Evolutionary conservation across 345 rosid genomes (phyloP), one percentile per base, ranked within the genome.

Genomic region (Cardamine resedifolia): DNA sequence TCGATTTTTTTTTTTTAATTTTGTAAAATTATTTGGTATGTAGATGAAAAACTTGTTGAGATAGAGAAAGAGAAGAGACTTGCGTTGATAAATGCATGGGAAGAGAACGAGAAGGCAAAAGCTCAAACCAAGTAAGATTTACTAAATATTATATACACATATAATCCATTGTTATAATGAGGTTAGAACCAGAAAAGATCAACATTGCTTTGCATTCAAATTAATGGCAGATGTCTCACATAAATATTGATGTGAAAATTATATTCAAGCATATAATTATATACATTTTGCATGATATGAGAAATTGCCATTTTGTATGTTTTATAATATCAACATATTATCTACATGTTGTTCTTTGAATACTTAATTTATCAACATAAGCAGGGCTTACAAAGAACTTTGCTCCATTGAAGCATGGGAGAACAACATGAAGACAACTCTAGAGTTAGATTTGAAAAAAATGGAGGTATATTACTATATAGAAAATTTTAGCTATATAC

Each of bases 81-180:
- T 72, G 88, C 97, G 26, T 81, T 89, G 56, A 71, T 88, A 44
- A 80, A 80, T 67, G 97, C 94, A 58, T 93, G 98, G 97, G 89
- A 87, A 66, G 97, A 88, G 76, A 88, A 83, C 63, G 94, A 89
- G 63, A 88, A 90, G 77, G 90, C 90, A 27, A 93, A 87, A 82
- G 80, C 82, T 10, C 92, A 90, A 36, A 87, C 84, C 88, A 86
- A 81, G 98, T 90, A 85, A 77, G 87, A 50, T 27, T 65, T 64
- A 19, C 72, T 19, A 14, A 27, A 26, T n/a, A 38, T 12, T 39
- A 41, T 15, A 41, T 5, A 41, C 58, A n/a, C 11, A 38, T 24
- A 57, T 31, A 20, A 30, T 56, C 60, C 39, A 1, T 30, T 28
- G 23, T 28, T 47, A 31, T 50, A 6, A 10, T 7, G 57, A 48